A percentile compares a stretch with the other conserved stretches of the same genome.
Conservation (phyloP, 495 filamentous ascomycete species). For the Aspergillus nanangensis region DNA sequence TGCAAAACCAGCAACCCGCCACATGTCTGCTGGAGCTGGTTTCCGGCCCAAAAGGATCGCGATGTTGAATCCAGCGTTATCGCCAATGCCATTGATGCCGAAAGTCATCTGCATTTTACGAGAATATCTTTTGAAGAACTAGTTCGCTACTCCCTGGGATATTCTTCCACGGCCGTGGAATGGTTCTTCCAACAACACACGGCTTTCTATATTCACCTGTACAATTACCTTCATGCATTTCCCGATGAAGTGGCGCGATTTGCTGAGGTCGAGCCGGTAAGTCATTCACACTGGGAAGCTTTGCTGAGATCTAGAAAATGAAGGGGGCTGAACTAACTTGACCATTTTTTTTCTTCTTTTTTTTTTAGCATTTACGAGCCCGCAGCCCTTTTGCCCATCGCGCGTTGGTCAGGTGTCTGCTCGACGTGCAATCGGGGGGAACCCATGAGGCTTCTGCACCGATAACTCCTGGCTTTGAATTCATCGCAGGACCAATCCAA, state of each 20-base stretch:
- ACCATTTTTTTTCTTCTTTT: slow-evolving; percentile 1
- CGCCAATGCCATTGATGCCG: slow-evolving; percentile 34
- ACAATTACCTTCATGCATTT: slow-evolving; percentile 28
- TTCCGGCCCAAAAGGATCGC: slow-evolving; percentile 23
- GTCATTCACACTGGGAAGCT: background rate
- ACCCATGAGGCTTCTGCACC: slow-evolving; percentile 3
- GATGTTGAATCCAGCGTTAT: slow-evolving; percentile 18
- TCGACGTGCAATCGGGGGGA: slow-evolving; percentile 15
- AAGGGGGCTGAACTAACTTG: background rate
- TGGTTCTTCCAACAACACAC: slow-evolving; percentile 43
- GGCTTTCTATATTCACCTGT: slow-evolving; percentile 30
- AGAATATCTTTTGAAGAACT: slow-evolving; percentile 38
- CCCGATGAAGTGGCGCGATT: slow-evolving; percentile 32
- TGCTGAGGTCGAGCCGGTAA: slow-evolving; percentile 33
- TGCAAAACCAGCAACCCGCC: slow-evolving; percentile 19
- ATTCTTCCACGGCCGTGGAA: slow-evolving; percentile 25
- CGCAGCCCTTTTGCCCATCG: slow-evolving; percentile 39
- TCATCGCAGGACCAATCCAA: slow-evolving; percentile 37
- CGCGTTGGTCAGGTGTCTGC: slow-evolving; percentile 26
- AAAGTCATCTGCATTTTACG: slow-evolving; percentile 41
- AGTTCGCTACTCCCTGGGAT: slow-evolving; percentile 37
- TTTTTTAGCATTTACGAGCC: slow-evolving; percentile 26
- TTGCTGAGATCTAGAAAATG: background rate
- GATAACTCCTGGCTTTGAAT: slow-evolving; percentile 26
- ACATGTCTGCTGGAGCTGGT: slow-evolving; percentile 33